Conservation (phyloP, 2,329 filamentous ascomycete genomes). For the Colletotrichum plurivorum region DNA sequence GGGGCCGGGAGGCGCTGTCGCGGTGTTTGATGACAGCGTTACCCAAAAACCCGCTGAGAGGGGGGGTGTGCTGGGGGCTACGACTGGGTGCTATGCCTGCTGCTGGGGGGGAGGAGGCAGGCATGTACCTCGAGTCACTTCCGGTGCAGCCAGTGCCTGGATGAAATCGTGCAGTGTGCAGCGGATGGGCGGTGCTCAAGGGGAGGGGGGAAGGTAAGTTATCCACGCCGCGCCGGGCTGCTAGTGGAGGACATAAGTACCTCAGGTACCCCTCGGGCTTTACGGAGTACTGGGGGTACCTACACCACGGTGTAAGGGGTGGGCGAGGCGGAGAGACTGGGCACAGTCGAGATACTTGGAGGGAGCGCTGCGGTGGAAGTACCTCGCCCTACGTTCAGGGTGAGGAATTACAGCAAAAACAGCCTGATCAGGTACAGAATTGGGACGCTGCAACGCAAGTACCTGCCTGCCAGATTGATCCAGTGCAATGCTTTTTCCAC, state of each 20-base stretch:
- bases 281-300: not conserved
- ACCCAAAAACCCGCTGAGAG: constrained; percentile 37
- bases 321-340: constrained; percentile 17
- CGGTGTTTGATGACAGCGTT: constrained; percentile 41
- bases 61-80: constrained; percentile 18
- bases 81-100: constrained; percentile 9
- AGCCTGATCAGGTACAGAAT: constrained; percentile 26
- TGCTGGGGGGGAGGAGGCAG: not conserved
- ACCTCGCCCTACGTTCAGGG: constrained; percentile 27
- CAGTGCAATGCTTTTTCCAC: constrained; percentile 27
- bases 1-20: constrained; percentile 40
- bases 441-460: constrained; percentile 18
- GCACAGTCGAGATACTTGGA: constrained; percentile 20
- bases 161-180: constrained; percentile 14
- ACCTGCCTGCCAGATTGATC: constrained; percentile 26
- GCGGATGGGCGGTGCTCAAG: constrained; percentile 17
- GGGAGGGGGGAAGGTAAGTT: constrained; percentile 23
- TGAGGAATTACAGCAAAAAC: constrained; percentile 21
- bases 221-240: constrained; percentile 15
- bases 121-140: constrained; percentile 23
- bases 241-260: constrained; percentile 26
- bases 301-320: constrained; percentile 19
- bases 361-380: constrained; percentile 21
- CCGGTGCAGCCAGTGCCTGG: not conserved
- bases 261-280: constrained; percentile 3